Percentiles rank a stretch among this genome's conserved stretches.
phyloP scores from a whole-genome alignment of 495 filamentous ascomycete genomes.

The Glarea lozoyensis region DNA sequence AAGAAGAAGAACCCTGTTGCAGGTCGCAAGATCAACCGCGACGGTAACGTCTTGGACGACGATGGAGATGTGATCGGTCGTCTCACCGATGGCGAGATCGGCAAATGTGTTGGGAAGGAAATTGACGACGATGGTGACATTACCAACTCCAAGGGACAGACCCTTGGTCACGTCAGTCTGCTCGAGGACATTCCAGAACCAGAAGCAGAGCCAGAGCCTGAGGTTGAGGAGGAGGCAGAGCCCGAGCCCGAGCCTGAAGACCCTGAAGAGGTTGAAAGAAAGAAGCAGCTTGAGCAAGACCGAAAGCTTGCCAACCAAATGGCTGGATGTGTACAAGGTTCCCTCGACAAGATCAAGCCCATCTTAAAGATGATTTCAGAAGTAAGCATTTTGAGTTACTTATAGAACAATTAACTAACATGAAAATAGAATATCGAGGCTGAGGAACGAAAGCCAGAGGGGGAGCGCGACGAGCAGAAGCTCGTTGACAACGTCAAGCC shows the following conservation, averaged over 20 bases:
- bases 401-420: conserved; percentile 6
- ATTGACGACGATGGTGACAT: conserved; percentile 85
- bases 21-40: conserved; percentile 68
- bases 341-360: conserved; percentile 74
- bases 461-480: conserved; percentile 85
- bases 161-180: conserved; percentile 70
- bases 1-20: conserved; percentile 60
- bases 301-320: conserved; percentile 72
- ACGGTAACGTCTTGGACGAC: conserved; percentile 74
- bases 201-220: conserved; percentile 42
- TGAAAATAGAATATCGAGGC: conserved; percentile 58
- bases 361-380: conserved; percentile 83
- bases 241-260: conserved; percentile 31
- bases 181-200: conserved; percentile 58
- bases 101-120: conserved; percentile 62
- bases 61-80: conserved; percentile 76
- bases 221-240: conserved; percentile 43
- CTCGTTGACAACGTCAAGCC: conserved; percentile 81
- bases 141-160: conserved; percentile 71
- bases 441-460: conserved; percentile 76
- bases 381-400: conserved; percentile 34
- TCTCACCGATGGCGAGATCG: conserved; percentile 65
- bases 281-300: conserved; percentile 55
- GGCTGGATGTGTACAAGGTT: conserved; percentile 61
- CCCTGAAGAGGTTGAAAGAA: conserved; percentile 41